Conservation (phyloP, 345 rosid genomes). For the Rhizophora mangle region DNA sequence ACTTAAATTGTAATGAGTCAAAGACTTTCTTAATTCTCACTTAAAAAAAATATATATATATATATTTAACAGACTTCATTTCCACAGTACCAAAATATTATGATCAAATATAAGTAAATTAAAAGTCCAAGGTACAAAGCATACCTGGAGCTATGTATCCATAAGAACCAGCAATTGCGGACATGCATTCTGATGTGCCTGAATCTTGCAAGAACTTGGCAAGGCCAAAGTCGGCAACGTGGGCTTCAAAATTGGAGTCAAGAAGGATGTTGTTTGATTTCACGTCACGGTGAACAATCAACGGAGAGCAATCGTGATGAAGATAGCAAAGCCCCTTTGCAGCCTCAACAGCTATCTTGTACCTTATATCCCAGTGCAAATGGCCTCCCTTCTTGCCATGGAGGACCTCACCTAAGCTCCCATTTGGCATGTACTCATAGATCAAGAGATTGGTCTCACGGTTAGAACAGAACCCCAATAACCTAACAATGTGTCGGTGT, state of each 20-base stretch:
- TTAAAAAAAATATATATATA: too few relatives aligned
- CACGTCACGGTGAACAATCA: constrained; percentile 84
- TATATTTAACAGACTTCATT: background rate
- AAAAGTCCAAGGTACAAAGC: background rate
- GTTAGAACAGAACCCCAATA: constrained; percentile 82
- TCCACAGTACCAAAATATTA: background rate
- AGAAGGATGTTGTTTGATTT: constrained; percentile 86
- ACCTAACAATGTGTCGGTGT: constrained; percentile 79
- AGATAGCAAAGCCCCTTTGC: constrained; percentile 88
- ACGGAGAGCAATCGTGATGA: constrained; percentile 83
- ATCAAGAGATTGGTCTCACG: constrained; percentile 87
- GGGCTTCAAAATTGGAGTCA: constrained; percentile 80
- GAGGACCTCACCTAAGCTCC: constrained; percentile 85
- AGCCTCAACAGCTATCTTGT: constrained; percentile 79
- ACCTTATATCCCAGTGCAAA: constrained; percentile 81
- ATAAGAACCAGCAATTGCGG: constrained; percentile 94
- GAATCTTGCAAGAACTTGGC: constrained; percentile 92
- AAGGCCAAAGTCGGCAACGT: constrained; percentile 92
- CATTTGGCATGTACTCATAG: constrained; percentile 88
- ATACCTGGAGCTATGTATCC: constrained; percentile 96
- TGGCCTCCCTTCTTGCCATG: constrained; percentile 94
- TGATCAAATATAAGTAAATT: background rate
- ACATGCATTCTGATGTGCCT: constrained; percentile 93
- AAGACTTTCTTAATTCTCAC: background rate
- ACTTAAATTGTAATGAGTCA: constrained; percentile 21